phyloP scores from a whole-genome alignment of 148 eudicot species.

The Persicaria tinctoria region DNA sequence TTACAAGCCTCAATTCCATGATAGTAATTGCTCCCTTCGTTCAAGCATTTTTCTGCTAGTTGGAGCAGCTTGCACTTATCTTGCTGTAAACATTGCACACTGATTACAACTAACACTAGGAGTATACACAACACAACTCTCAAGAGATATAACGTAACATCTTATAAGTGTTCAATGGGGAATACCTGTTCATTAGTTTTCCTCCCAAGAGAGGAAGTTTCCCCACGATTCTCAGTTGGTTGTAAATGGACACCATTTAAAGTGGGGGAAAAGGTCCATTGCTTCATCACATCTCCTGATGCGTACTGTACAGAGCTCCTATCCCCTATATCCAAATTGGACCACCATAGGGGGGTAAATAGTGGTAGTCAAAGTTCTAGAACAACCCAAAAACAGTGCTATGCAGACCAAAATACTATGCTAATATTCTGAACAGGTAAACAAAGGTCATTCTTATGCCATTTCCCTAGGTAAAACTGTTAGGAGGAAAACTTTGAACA shows the following conservation, averaged over 20 bases:
- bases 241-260: slow-evolving; percentile 39
- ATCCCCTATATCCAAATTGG: slow-evolving; percentile 32
- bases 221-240: slow-evolving; percentile 21
- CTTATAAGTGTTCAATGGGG: background rate
- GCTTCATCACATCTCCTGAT: slow-evolving; percentile 57
- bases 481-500: background rate
- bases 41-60: slow-evolving; percentile 60
- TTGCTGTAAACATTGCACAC: slow-evolving; percentile 35
- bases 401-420: background rate
- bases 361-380: background rate
- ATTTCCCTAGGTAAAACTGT: background rate
- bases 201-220: slow-evolving; percentile 32
- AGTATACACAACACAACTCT: background rate
- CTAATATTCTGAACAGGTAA: background rate
- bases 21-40: slow-evolving; percentile 45
- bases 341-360: background rate
- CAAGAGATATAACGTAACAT: background rate
- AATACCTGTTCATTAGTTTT: slow-evolving; percentile 33
- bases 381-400: background rate
- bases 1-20: slow-evolving; percentile 88
- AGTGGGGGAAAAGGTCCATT: slow-evolving; percentile 41
- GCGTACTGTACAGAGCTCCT: slow-evolving; percentile 55
- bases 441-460: background rate
- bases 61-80: slow-evolving; percentile 70
- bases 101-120: background rate